Conservation (phyloP, 495 filamentous ascomycete species). For the Aspergillus sclerotioniger region DNA sequence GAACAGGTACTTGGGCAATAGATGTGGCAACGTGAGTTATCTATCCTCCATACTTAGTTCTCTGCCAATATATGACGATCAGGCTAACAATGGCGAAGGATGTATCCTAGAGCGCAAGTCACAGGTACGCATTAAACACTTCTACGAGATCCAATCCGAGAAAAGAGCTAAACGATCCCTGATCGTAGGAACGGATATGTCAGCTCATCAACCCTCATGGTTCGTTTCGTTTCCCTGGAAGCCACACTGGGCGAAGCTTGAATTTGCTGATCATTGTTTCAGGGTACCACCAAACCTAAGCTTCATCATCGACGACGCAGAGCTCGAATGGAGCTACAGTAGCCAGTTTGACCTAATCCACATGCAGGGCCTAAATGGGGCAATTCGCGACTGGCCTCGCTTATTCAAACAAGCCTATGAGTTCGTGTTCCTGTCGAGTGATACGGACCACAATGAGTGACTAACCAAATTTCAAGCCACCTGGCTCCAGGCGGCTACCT, state of each 20-base stretch:
- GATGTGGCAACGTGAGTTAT: slow-evolving; percentile 45
- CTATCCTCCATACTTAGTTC: not conserved
- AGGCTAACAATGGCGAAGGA: slow-evolving; percentile 2
- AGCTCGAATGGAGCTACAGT: slow-evolving; percentile 27
- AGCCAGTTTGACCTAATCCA: slow-evolving; percentile 33
- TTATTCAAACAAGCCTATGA: slow-evolving; percentile 21
- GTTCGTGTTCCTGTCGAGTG: not conserved
- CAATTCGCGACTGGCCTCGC: slow-evolving; percentile 29
- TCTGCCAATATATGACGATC: not conserved
- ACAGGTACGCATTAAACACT: slow-evolving; percentile 13
- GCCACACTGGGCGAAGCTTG: not conserved
- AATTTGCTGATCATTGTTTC: slow-evolving; percentile 21
- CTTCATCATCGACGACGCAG: slow-evolving; percentile 34
- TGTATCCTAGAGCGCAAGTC: slow-evolving; percentile 15
- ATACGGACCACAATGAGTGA: too few species aligned
- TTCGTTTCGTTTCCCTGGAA: slow-evolving; percentile 36
- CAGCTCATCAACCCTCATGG: slow-evolving; percentile 48
- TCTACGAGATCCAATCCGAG: too few species aligned
- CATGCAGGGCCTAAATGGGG: slow-evolving; percentile 34
- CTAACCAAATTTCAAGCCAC: slow-evolving; percentile 11
- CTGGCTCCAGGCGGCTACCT: slow-evolving; percentile 41
- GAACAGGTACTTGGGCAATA: slow-evolving; percentile 53
- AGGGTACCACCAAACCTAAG: slow-evolving; percentile 32
- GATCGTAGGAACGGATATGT: slow-evolving; percentile 42
- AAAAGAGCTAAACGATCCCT: not conserved